phyloP scores from a whole-genome alignment of 192 early-diverging fungal genomes.

The Allomyces macrogynus region DNA sequence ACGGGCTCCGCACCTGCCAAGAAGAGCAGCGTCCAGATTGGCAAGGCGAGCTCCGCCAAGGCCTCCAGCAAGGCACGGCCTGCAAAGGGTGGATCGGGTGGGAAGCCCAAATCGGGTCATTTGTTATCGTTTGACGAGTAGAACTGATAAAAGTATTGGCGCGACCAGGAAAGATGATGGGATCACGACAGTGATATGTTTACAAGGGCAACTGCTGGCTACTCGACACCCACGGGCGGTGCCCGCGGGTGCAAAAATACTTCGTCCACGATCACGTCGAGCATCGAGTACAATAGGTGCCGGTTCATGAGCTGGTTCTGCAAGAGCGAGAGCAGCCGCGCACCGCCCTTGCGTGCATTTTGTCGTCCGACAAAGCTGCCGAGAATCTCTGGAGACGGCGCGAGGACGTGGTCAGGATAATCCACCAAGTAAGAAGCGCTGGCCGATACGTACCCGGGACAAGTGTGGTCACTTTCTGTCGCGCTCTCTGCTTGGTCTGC shows the following conservation, averaged over 20 bases:
- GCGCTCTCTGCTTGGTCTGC: constrained; percentile 21
- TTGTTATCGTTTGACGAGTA: too few species aligned
- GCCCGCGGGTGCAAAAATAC: constrained; percentile 21
- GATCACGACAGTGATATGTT: too few species aligned
- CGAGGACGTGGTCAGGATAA: constrained; percentile 7
- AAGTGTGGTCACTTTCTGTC: constrained; percentile 30
- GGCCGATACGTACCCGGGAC: constrained; percentile 15
- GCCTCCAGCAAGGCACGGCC: too few species aligned
- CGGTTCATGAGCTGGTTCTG: constrained; percentile 62
- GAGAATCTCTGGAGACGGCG: constrained; percentile 27
- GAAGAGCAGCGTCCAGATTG: too few species aligned
- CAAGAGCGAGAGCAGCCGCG: constrained; percentile 40
- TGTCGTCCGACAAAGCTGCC: constrained; percentile 61
- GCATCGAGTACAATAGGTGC: constrained; percentile 46
- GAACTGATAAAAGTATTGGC: too few species aligned
- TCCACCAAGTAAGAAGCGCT: not conserved
- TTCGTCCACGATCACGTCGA: constrained; percentile 49
- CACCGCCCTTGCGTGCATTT: constrained; percentile 58
- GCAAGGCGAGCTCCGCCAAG: too few species aligned
- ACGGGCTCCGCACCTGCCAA: too few species aligned
- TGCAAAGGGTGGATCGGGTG: too few species aligned
- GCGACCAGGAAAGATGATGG: too few species aligned
- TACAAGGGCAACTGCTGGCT: too few species aligned
- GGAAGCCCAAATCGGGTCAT: too few species aligned
- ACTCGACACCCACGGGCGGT: too few species aligned